Conservation (phyloP, 805 yeast species). For the Scheffersomyces coipomensis region DNA sequence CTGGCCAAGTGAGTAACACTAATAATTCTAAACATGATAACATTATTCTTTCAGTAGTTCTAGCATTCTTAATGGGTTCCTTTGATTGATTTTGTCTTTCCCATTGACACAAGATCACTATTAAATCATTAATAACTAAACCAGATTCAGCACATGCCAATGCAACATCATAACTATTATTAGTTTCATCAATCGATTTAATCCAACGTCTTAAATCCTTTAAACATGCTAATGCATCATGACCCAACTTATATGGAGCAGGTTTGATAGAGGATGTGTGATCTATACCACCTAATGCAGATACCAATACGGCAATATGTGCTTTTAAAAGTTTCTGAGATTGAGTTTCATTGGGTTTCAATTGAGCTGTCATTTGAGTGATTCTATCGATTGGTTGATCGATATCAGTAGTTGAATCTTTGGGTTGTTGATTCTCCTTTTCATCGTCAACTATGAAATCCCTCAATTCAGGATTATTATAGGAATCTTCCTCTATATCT, state of each 20-base stretch:
- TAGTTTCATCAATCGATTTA: slow-evolving; percentile 73
- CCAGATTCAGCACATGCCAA: slow-evolving; percentile 82
- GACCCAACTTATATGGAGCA: slow-evolving; percentile 74
- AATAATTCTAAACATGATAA: slow-evolving; percentile 73
- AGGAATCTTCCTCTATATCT: slow-evolving; percentile 10
- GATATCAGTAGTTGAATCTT: slow-evolving; percentile 2
- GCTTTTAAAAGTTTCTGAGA: slow-evolving; percentile 53
- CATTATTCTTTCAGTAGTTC: slow-evolving; percentile 59
- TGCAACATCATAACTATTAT: slow-evolving; percentile 75
- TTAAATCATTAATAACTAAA: slow-evolving; percentile 67
- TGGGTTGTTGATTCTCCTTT: slow-evolving; percentile 1
- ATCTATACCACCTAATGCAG: slow-evolving; percentile 92
- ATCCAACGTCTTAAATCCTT: slow-evolving; percentile 90
- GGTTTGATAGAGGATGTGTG: slow-evolving; percentile 40
- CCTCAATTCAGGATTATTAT: slow-evolving; percentile 21
- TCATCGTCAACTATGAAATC: slow-evolving; percentile 36
- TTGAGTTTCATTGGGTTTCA: slow-evolving; percentile 31
- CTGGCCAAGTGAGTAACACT: slow-evolving; percentile 85
- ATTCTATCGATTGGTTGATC: slow-evolving; percentile 14
- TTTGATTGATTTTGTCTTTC: slow-evolving; percentile 41
- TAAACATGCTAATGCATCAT: slow-evolving; percentile 82
- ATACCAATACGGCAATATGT: slow-evolving; percentile 75
- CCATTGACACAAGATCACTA: slow-evolving; percentile 75
- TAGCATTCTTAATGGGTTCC: slow-evolving; percentile 23
- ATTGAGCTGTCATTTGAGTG: slow-evolving; percentile 16